Conservation (phyloP, 192 early-diverging fungal species). For the Backusella australiensis region DNA sequence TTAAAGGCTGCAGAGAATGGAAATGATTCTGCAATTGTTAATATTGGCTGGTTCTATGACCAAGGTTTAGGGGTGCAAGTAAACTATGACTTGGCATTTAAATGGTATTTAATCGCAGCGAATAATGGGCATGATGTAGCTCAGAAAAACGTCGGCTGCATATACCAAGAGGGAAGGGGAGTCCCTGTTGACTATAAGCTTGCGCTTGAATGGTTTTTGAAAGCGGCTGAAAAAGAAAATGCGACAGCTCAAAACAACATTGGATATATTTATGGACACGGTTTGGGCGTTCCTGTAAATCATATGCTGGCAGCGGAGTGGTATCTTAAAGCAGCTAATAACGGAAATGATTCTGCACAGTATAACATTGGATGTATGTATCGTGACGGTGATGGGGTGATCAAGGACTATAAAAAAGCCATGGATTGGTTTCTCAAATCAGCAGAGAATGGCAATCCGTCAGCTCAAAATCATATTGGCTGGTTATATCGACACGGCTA, state of each 20-base stretch:
- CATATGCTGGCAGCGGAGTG: constrained; percentile 35
- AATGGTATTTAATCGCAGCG: constrained; percentile 26
- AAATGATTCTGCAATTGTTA: constrained; percentile 50
- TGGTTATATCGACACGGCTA: background rate
- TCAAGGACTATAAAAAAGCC: background rate
- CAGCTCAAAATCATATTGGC: background rate
- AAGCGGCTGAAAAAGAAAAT: constrained; percentile 67
- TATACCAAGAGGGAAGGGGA: background rate
- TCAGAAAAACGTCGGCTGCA: constrained; percentile 26
- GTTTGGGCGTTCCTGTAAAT: constrained; percentile 52
- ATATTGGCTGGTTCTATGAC: constrained; percentile 78
- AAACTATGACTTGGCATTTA: background rate
- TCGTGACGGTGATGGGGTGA: background rate
- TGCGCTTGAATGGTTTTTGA: constrained; percentile 63
- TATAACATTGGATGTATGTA: constrained; percentile 27
- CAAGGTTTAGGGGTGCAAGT: constrained; percentile 63
- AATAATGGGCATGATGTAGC: constrained; percentile 55
- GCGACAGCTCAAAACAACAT: constrained; percentile 83
- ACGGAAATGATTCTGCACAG: constrained; percentile 53
- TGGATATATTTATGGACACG: constrained; percentile 73
- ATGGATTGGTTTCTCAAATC: background rate
- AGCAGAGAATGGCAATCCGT: background rate
- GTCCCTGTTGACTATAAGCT: constrained; percentile 40
- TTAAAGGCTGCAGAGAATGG: constrained; percentile 51
- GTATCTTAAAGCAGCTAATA: constrained; percentile 16